Percentiles rank a stretch among this genome's conserved stretches.
Conservation (phyloP, 768 basidiomycete genomes). For the Tephrocybe sp. region DNA sequence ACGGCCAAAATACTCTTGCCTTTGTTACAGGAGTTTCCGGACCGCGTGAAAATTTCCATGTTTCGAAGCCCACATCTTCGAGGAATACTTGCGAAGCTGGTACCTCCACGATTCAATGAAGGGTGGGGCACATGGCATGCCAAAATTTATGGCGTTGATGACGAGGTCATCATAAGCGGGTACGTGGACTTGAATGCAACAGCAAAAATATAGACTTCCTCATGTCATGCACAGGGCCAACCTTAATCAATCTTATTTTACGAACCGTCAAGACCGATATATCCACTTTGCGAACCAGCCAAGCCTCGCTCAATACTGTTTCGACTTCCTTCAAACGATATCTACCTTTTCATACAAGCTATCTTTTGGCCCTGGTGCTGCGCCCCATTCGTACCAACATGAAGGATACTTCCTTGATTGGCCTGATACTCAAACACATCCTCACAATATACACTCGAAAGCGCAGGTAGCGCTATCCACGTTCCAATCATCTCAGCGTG, state of each 20-base stretch:
- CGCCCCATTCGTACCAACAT: conserved; percentile 30
- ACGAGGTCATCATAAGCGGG: conserved; percentile 93
- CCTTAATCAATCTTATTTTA: conserved; percentile 90
- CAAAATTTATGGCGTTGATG: conserved; percentile 92
- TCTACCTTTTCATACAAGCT: conserved; percentile 73
- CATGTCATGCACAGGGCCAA: conserved; percentile 66
- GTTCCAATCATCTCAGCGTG: conserved; percentile 53
- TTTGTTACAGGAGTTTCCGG: conserved; percentile 68
- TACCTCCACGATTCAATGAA: conserved; percentile 94
- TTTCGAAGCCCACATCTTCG: conserved; percentile 87
- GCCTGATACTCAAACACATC: conserved; percentile 64
- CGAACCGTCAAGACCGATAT: conserved; percentile 94
- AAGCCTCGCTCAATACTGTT: conserved; percentile 78
- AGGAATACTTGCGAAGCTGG: conserved; percentile 68
- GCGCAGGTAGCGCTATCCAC: conserved; percentile 54
- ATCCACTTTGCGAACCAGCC: conserved; percentile 66
- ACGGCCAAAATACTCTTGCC: conserved; percentile 70
- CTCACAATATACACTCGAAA: conserved; percentile 65
- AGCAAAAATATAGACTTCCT: background rate
- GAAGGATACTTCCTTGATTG: conserved; percentile 61
- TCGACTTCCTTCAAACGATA: conserved; percentile 69
- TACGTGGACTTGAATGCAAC: conserved; percentile 36
- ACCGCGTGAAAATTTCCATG: conserved; percentile 73
- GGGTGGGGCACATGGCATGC: conserved; percentile 99
- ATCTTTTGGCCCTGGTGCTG: conserved; percentile 19